These are phyloP conservation scores for Neoboletus brunneissimus DNA, from an alignment of 768 basidiomycete species.

Conservation along the genomic window DNA sequence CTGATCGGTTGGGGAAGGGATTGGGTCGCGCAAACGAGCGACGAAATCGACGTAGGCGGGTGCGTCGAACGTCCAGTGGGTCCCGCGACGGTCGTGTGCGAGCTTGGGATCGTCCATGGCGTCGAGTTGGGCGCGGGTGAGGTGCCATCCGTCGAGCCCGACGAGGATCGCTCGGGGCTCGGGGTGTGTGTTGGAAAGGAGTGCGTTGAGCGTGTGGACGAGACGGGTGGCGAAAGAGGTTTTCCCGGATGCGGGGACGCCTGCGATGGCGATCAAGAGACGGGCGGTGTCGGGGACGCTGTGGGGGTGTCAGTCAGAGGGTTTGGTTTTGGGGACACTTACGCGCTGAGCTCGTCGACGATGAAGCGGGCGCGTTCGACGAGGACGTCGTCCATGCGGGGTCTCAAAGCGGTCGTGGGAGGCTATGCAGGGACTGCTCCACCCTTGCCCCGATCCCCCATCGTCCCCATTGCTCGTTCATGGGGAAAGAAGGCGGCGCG, in stretches of 20 bases:
- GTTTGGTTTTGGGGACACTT: constrained; percentile 9
- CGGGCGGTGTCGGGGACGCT: constrained; percentile 34
- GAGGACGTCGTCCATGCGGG: constrained; percentile 36
- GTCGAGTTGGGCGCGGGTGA: constrained; percentile 75
- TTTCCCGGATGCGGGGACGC: constrained; percentile 87
- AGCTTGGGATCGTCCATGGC: constrained; percentile 69
- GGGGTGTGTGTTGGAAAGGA: constrained; percentile 26
- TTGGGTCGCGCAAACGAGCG: no score
- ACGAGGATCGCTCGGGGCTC: constrained; percentile 55
- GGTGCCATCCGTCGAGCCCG: constrained; percentile 91
- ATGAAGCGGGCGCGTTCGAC: constrained; percentile 39
- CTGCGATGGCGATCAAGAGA: constrained; percentile 69
- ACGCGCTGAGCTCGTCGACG: constrained; percentile 39
- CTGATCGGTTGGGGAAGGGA: no score
- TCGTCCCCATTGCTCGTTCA: background rate
- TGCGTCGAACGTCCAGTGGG: no score
- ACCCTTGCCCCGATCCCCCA: background rate
- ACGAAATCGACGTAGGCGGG: no score
- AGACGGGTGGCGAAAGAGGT: constrained; percentile 68
- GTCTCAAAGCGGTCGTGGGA: background rate
- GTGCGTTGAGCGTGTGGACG: constrained; percentile 48
- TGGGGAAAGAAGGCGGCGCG: background rate
- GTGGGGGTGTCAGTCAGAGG: background rate
- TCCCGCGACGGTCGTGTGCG: constrained; percentile 79
- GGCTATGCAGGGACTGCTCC: no score